Conservation (phyloP, 495 filamentous ascomycete species). For the Aspergillus incahuasiensis region DNA sequence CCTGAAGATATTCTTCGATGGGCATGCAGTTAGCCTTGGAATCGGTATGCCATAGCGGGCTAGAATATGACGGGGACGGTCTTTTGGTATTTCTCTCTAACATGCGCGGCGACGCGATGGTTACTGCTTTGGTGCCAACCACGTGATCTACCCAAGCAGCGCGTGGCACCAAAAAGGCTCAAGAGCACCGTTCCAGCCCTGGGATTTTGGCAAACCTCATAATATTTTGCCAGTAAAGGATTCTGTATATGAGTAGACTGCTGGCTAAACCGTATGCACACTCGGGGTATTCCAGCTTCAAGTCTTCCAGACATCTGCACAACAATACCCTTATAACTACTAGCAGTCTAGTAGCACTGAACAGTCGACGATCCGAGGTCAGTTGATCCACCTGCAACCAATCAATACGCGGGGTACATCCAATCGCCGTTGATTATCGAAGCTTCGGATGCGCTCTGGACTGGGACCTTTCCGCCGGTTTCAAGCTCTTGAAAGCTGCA, state of each 20-base stretch:
- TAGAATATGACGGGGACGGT: neutral
- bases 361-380: slow-evolving; percentile 1
- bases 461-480: neutral
- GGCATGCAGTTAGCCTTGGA: neutral
- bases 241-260: neutral
- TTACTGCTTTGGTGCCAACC: neutral
- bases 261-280: neutral
- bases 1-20: neutral
- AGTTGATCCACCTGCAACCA: slow-evolving; percentile 8
- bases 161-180: no score
- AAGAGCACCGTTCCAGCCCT: no score
- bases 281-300: neutral
- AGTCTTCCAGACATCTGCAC: neutral
- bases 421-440: neutral
- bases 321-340: neutral
- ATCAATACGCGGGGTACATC: slow-evolving; percentile 4
- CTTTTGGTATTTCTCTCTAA: no score
- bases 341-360: no score
- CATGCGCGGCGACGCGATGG: no score
- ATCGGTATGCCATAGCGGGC: neutral
- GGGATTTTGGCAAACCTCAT: no score
- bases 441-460: neutral
- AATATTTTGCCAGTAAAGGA: neutral
- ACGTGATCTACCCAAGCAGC: neutral
- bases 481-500: neutral